Evolutionary conservation across 164 flowering plant genomes (phyloP).

Genomic region (Vitis cinerea): DNA sequence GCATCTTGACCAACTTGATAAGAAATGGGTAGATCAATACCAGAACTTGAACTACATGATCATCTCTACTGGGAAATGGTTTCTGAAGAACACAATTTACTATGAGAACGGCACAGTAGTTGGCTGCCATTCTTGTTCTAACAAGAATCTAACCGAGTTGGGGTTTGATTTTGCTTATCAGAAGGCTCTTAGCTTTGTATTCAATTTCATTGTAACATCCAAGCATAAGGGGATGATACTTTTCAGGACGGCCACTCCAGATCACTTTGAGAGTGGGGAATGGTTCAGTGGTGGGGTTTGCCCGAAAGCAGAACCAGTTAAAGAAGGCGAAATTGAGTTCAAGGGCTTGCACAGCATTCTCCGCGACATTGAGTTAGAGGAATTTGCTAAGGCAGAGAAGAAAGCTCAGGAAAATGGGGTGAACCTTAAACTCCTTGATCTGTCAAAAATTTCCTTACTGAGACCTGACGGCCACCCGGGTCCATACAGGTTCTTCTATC

Average conservation of each 20-base stretch:
- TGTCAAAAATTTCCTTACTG: slow-evolving; percentile 43
- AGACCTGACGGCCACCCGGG: slow-evolving; percentile 98
- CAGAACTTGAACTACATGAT: slow-evolving; percentile 56
- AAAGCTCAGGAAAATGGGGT: slow-evolving; percentile 47
- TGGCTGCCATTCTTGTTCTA: slow-evolving; percentile 85
- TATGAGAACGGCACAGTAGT: slow-evolving; percentile 51
- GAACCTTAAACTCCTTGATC: slow-evolving; percentile 64
- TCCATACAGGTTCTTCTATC: slow-evolving; percentile 60
- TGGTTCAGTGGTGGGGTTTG: slow-evolving; percentile 91
- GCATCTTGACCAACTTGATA: slow-evolving; percentile 72
- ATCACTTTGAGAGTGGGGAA: slow-evolving; percentile 90
- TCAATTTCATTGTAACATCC: slow-evolving; percentile 45
- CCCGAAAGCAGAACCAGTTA: slow-evolving; percentile 50
- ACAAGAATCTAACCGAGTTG: slow-evolving; percentile 57
- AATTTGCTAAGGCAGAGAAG: slow-evolving; percentile 46
- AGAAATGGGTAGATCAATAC: slow-evolving; percentile 55
- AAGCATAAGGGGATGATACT: slow-evolving; percentile 48
- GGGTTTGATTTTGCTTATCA: slow-evolving; percentile 67
- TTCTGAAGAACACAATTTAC: slow-evolving; percentile 77
- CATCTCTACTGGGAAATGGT: slow-evolving; percentile 93
- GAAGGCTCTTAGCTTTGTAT: slow-evolving; percentile 39
- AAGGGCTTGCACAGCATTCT: slow-evolving; percentile 41
- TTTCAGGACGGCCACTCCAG: slow-evolving; percentile 76
- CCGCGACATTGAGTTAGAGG: slow-evolving; percentile 58
- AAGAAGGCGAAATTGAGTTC: slow-evolving; percentile 59